These are phyloP conservation scores for Sugiyamaella qingdaonensis DNA, from an alignment of 805 yeast genomes.

Conservation along the genomic window DNA sequence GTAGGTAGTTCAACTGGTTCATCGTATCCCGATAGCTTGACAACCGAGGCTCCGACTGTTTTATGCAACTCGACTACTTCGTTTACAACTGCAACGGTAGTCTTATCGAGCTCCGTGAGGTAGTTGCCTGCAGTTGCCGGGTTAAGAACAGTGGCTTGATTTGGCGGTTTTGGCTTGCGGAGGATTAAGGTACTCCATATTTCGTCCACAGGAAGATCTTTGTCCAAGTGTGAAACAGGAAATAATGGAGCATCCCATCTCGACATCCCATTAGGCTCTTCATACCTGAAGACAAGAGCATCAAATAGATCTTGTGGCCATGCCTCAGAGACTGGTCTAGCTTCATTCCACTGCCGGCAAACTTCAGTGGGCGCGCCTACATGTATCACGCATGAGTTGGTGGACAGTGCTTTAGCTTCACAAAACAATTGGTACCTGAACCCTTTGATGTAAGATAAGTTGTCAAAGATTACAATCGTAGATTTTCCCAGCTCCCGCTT, in stretches of 20 bases:
- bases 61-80: conserved; percentile 62
- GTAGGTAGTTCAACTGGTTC: conserved; percentile 59
- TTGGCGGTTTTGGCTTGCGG: conserved; percentile 61
- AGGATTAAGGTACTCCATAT: conserved; percentile 49
- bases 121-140: conserved; percentile 76
- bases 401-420: conserved; percentile 80
- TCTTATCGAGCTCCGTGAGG: conserved; percentile 69
- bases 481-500: conserved; percentile 68
- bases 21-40: conserved; percentile 38
- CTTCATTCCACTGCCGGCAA: conserved; percentile 59
- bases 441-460: conserved; percentile 88
- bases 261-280: conserved; percentile 81
- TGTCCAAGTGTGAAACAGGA: conserved; percentile 57
- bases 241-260: conserved; percentile 95
- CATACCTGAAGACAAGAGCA: conserved; percentile 78
- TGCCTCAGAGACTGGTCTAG: conserved; percentile 28
- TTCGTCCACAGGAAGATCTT: conserved; percentile 56
- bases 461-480: conserved; percentile 77
- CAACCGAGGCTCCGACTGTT: conserved; percentile 36
- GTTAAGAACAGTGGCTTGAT: conserved; percentile 76
- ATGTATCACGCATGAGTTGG: conserved; percentile 80
- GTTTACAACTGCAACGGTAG: conserved; percentile 61
- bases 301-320: conserved; percentile 68
- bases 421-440: conserved; percentile 91
- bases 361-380: conserved; percentile 62